Conservation (phyloP, 129 eudicot species). For the Flaveria trinervia region DNA sequence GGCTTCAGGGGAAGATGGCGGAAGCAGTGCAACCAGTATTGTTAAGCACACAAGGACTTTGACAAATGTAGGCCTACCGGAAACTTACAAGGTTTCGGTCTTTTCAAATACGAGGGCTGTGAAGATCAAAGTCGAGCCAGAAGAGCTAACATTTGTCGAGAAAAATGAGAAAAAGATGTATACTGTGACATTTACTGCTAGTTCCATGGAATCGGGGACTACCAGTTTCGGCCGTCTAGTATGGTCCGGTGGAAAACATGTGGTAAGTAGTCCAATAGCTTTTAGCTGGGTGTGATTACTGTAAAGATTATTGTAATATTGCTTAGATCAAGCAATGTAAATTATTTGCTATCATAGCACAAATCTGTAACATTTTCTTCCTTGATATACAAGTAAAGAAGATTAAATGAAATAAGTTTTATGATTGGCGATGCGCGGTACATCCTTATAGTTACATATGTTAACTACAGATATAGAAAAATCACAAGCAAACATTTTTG, state of each 20-base stretch:
- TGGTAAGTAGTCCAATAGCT: conserved; percentile 66
- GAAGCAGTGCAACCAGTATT: conserved; percentile 26
- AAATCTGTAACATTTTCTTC: conserved; percentile 23
- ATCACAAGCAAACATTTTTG: too few relatives aligned
- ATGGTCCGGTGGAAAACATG: conserved; percentile 61
- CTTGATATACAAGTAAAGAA: conserved; percentile 11
- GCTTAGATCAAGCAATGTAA: conserved; percentile 35
- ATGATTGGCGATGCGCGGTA: neutral
- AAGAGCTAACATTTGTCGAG: conserved; percentile 43
- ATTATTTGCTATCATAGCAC: conserved; percentile 23
- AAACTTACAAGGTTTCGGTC: conserved; percentile 59
- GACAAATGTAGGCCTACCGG: conserved; percentile 69
- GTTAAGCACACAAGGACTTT: conserved; percentile 64
- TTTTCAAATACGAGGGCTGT: conserved; percentile 44
- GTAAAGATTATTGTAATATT: conserved; percentile 23
- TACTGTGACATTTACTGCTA: conserved; percentile 67
- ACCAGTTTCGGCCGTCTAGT: conserved; percentile 48
- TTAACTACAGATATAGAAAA: neutral
- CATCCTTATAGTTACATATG: neutral
- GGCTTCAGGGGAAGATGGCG: conserved; percentile 31
- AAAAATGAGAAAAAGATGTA: conserved; percentile 56
- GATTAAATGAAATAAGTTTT: neutral
- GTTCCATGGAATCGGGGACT: conserved; percentile 66
- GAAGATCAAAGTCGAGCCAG: conserved; percentile 58
- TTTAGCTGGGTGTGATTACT: conserved; percentile 61